Conservation (phyloP, 306 rosid species). For the Corylus americana region DNA sequence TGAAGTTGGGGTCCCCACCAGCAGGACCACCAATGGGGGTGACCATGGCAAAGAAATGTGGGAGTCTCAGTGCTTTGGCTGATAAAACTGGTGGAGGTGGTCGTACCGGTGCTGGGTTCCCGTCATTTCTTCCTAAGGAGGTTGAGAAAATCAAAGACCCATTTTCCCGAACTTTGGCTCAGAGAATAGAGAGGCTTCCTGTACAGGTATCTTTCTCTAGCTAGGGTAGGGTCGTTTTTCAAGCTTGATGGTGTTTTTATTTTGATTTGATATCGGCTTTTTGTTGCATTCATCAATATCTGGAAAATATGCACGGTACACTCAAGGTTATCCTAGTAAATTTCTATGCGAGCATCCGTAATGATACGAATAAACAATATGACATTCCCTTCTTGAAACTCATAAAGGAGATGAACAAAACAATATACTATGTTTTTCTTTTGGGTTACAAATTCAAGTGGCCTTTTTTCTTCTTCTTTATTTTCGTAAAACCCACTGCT, state of each 20-base stretch:
- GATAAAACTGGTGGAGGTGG: constrained; percentile 2
- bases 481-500: background rate
- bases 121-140: constrained; percentile 80
- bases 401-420: too few relatives aligned
- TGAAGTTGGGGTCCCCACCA: constrained; percentile 9
- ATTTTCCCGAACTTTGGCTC: constrained; percentile 66
- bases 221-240: background rate
- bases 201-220: constrained; percentile 42
- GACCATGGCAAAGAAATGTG: constrained; percentile 22
- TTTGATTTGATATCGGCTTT: too few relatives aligned
- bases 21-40: background rate
- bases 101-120: constrained; percentile 40
- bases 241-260: too few relatives aligned
- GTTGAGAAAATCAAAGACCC: constrained; percentile 70
- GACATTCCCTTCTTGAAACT: background rate
- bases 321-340: too few relatives aligned
- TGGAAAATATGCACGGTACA: too few relatives aligned
- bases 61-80: constrained; percentile 14
- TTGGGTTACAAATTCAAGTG: too few relatives aligned
- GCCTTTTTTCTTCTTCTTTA: background rate
- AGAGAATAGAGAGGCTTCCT: constrained; percentile 69
- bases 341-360: too few relatives aligned
- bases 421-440: too few relatives aligned
- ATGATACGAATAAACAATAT: too few relatives aligned
- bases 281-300: too few relatives aligned